These are phyloP conservation scores for Colletotrichum zoysiae DNA, from an alignment of 2,329 filamentous ascomycete genomes.

Conservation along the genomic window DNA sequence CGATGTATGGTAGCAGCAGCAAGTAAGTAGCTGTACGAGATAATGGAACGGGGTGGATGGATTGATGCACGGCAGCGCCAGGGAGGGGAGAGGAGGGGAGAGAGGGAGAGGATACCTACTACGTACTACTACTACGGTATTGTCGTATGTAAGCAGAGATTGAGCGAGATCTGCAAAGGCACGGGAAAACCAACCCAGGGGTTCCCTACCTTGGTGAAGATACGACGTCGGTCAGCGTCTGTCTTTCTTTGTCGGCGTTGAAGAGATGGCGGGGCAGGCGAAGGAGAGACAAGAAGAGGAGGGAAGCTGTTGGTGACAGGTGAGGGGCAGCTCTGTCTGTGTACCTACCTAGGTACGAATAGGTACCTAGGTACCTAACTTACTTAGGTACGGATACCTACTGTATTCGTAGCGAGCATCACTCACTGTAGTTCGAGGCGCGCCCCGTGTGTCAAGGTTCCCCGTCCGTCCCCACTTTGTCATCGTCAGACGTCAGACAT, in stretches of 20 bases:
- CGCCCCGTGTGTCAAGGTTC: constrained; percentile 14
- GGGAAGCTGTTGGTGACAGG: constrained; percentile 10
- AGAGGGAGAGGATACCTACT: too few relatives aligned
- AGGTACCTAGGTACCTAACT: too few relatives aligned
- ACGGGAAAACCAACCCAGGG: constrained; percentile 5
- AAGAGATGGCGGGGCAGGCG: not conserved
- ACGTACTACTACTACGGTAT: too few relatives aligned
- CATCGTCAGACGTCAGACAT: constrained; percentile 11
- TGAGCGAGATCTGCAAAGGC: constrained; percentile 1
- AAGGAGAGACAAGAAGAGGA: not conserved
- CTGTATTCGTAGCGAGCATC: not conserved
- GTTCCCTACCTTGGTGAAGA: not conserved
- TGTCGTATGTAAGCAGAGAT: constrained; percentile 14
- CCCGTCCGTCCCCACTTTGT: constrained; percentile 1
- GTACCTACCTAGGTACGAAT: not conserved
- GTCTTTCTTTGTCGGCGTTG: constrained; percentile 6
- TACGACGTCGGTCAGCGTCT: constrained; percentile 13
- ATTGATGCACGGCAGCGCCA: not conserved
- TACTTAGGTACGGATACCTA: too few relatives aligned
- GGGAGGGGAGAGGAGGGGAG: not conserved
- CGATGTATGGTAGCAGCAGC: not conserved
- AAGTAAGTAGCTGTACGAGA: constrained; percentile 11
- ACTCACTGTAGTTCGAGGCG: not conserved
- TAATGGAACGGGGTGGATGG: constrained; percentile 8
- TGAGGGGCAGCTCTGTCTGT: constrained; percentile 13